Evolutionary conservation across 768 basidiomycete species (phyloP), one percentile per base, ranked within the genome.

Genomic region (Phaeolepiota aurea): DNA sequence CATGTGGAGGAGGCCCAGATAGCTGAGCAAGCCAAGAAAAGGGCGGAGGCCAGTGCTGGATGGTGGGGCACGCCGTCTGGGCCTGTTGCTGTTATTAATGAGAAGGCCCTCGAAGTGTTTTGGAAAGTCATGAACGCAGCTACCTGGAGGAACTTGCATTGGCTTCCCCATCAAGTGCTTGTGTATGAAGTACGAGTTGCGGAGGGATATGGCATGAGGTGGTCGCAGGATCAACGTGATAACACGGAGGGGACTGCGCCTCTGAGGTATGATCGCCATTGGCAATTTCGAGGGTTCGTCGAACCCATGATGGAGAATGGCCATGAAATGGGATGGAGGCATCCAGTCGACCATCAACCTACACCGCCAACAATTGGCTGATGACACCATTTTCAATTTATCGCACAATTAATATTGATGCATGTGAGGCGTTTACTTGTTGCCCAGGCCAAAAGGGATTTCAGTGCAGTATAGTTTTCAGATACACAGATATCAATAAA

Each of bases 291-390:
- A 31, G 80, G 80, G 11, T 79, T 77, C 50, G 68, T 82, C 5
- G 79, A 82, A 43, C 79, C 78, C 1, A 74, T 73, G 71, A 80
- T 81, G 73, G 74, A 72, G 45, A 72, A 76, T 52, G 80, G 80
- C 11, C 79, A 82, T 52, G 72, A 77, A 44, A 44, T 69, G 13
- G 75, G 76, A 3, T 82, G 80, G 79, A 65, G 62, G 50, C 78
- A 80, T 58, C 47, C 47, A 35, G 15, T 35, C 25, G 25, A 28
- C n/a, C 25, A n/a, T n/a, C n/a, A n/a, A n/a, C n/a, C n/a, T n/a
- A n/a, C n/a, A n/a, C n/a, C n/a, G n/a, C n/a, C n/a, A n/a, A n/a
- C n/a, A n/a, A n/a, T n/a, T n/a, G n/a, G n/a, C n/a, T n/a, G n/a
- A n/a, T n/a, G n/a, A n/a, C n/a, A n/a, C n/a, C n/a, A n/a, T n/a